A percentile compares a stretch with the other conserved stretches of the same genome.
phyloP scores from a whole-genome alignment of 352 stramenopile species.

The Plasmopara halstedii region DNA sequence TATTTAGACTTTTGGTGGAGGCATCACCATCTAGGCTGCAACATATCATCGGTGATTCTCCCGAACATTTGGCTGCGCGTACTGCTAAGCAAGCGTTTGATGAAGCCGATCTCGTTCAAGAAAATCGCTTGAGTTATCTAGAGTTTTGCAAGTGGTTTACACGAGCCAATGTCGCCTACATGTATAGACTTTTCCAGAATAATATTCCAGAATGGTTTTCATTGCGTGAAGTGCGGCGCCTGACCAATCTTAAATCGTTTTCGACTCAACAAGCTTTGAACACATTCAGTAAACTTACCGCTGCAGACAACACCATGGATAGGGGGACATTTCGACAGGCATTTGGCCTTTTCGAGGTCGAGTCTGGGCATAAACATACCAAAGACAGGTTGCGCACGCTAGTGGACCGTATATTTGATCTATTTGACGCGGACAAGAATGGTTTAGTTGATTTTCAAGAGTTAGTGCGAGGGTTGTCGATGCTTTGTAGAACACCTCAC shows the following conservation, averaged over 20 bases:
- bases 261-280: constrained; percentile 69
- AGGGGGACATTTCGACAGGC: constrained; percentile 54
- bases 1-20: constrained; percentile 81
- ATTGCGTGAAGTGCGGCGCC: constrained; percentile 59
- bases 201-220: constrained; percentile 73
- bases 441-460: constrained; percentile 78
- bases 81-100: constrained; percentile 72
- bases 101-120: constrained; percentile 60
- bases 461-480: constrained; percentile 65
- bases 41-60: constrained; percentile 42
- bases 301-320: constrained; percentile 59
- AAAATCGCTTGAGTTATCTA: constrained; percentile 59
- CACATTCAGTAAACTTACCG: constrained; percentile 62
- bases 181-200: constrained; percentile 73
- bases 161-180: constrained; percentile 59
- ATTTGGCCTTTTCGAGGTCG: constrained; percentile 44
- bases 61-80: constrained; percentile 47
- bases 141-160: constrained; percentile 84
- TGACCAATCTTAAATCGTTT: constrained; percentile 71
- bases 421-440: constrained; percentile 81
- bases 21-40: constrained; percentile 42
- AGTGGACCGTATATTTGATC: constrained; percentile 67
- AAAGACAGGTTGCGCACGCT: constrained; percentile 47
- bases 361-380: constrained; percentile 7
- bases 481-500: constrained; percentile 63